Evolutionary conservation across 2,329 filamentous ascomycete species (phyloP).

Genomic region (Hymenoscyphus occultus): DNA sequence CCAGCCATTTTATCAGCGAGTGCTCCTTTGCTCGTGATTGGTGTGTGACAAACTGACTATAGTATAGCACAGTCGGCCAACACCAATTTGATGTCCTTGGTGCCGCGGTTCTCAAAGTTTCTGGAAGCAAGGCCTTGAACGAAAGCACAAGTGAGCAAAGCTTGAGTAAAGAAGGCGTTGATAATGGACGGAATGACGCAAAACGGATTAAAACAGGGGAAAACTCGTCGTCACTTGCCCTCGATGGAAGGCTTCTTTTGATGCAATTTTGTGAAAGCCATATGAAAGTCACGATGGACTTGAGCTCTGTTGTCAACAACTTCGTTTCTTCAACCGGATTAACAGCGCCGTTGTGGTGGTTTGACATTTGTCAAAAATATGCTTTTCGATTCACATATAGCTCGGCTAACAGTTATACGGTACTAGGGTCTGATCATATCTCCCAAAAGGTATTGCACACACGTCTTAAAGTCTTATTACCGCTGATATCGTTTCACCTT

Average conservation of each 20-base stretch:
- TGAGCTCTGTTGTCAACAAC: neutral
- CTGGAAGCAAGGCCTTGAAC: neutral
- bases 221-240: neutral
- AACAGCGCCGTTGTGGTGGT: neutral
- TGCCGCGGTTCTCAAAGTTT: neutral
- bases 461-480: constrained; percentile 11
- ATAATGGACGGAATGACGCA: neutral
- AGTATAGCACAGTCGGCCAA: neutral
- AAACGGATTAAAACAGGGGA: neutral
- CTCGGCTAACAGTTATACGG: neutral
- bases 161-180: neutral
- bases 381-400: constrained; percentile 4
- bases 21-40: neutral
- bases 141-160: neutral
- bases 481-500: constrained; percentile 15
- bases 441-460: constrained; percentile 9
- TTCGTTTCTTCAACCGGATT: neutral
- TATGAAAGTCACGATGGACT: neutral
- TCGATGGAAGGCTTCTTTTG: neutral
- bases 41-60: neutral
- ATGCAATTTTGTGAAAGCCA: neutral
- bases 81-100: neutral
- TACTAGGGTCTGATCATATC: neutral
- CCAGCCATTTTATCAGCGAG: constrained; percentile 19
- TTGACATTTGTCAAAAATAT: neutral